These are phyloP conservation scores for grape (Vitis vinifera) DNA, from an alignment of 164 flowering plant genomes.

Conservation along the genomic window DNA sequence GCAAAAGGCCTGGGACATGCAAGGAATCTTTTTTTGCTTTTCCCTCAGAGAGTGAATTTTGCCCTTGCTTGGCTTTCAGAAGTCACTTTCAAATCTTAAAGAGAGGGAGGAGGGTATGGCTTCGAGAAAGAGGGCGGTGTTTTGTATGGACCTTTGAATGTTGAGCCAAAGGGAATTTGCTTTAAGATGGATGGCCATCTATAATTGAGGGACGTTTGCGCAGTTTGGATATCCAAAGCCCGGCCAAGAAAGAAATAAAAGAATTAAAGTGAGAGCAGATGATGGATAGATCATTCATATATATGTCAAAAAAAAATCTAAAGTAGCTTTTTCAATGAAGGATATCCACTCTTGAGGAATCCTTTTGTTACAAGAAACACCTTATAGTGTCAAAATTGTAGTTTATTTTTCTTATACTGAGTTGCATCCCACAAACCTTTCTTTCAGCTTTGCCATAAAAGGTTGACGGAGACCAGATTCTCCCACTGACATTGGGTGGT, in stretches of 20 bases:
- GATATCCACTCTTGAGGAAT: constrained; percentile 44
- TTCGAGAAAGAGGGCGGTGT: constrained; percentile 19
- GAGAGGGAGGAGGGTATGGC: constrained; percentile 10
- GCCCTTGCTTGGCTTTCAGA: constrained; percentile 6
- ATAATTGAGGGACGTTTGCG: constrained; percentile 17
- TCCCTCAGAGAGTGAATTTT: constrained; percentile 1
- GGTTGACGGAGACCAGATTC: constrained; percentile 11
- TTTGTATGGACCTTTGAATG: constrained; percentile 20
- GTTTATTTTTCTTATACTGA: neutral
- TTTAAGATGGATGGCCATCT: constrained; percentile 34
- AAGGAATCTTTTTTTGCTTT: constrained; percentile 53
- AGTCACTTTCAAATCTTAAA: constrained; percentile 19
- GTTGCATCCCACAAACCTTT: constrained; percentile 6
- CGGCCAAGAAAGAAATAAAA: constrained; percentile 23
- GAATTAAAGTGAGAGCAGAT: constrained; percentile 10
- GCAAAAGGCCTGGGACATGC: constrained; percentile 62
- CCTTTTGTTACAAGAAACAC: constrained; percentile 32
- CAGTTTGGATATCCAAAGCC: constrained; percentile 42
- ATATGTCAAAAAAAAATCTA: constrained; percentile 19
- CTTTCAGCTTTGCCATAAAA: constrained; percentile 15
- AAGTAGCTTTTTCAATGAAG: constrained; percentile 35
- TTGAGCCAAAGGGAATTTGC: constrained; percentile 39
- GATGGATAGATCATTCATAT: constrained; percentile 1
- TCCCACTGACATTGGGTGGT: neutral
- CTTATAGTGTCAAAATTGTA: neutral